Evolutionary conservation across 352 stramenopile species (phyloP).

Genomic region (Pythium dissimile): DNA sequence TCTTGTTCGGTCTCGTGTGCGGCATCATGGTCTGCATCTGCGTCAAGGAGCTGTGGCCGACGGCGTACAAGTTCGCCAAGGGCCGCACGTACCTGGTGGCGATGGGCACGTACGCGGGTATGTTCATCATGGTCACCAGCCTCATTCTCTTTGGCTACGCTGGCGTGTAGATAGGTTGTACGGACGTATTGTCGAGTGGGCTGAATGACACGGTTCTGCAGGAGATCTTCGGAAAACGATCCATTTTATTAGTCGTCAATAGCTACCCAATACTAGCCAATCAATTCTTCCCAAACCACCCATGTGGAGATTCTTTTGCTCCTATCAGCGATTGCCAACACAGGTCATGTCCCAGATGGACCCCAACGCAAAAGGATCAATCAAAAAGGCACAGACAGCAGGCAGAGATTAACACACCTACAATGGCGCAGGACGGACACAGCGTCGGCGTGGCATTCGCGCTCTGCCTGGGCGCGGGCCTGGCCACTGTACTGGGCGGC

Average conservation of each 20-base stretch:
- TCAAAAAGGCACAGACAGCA: too few relatives aligned
- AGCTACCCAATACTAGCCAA: too few relatives aligned
- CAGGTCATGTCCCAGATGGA: too few relatives aligned
- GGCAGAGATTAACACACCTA: too few relatives aligned
- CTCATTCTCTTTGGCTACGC: conserved; percentile 88
- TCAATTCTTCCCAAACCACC: too few relatives aligned
- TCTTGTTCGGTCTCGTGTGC: conserved; percentile 85
- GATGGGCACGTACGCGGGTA: conserved; percentile 65
- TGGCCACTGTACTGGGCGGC: conserved; percentile 39
- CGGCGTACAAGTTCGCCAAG: conserved; percentile 88
- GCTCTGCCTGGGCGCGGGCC: conserved; percentile 33
- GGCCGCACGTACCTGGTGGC: conserved; percentile 83
- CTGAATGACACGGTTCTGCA: neutral
- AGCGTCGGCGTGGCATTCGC: conserved; percentile 29
- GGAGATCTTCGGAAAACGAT: neutral
- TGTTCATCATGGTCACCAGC: conserved; percentile 82
- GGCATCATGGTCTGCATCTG: conserved; percentile 93
- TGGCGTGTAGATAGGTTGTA: conserved; percentile 39
- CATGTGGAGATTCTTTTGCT: too few relatives aligned
- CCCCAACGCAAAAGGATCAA: too few relatives aligned
- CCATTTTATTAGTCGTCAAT: too few relatives aligned
- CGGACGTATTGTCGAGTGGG: too few relatives aligned
- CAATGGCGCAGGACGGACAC: conserved; percentile 5
- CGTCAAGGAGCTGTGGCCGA: conserved; percentile 85
- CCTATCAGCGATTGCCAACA: too few relatives aligned